A percentile compares a stretch with the other conserved stretches of the same genome.
These are phyloP conservation scores for Pseudodiploospora longispora DNA, from an alignment of 2,329 filamentous ascomycete genomes.

Conservation along the genomic window DNA sequence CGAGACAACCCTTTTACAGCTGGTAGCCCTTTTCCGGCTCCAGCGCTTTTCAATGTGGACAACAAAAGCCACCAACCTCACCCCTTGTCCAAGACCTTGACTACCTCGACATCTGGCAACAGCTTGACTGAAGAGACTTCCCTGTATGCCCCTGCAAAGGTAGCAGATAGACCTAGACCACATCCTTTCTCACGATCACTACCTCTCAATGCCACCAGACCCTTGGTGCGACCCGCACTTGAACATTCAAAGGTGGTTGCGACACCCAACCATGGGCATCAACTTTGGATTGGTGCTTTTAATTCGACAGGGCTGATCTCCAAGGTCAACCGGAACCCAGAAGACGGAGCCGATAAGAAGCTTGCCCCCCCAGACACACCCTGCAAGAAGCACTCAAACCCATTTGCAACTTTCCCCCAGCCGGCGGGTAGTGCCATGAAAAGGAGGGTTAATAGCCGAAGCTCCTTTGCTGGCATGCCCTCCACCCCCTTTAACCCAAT, in stretches of 20 bases:
- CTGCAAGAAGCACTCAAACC: slow-evolving; percentile 74
- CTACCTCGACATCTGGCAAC: slow-evolving; percentile 76
- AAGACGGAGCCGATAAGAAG: slow-evolving; percentile 55
- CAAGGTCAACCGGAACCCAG: slow-evolving; percentile 80
- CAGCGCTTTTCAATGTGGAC: slow-evolving; percentile 44
- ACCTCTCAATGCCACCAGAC: slow-evolving; percentile 30
- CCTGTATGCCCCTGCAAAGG: slow-evolving; percentile 21
- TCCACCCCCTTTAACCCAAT: slow-evolving; percentile 71
- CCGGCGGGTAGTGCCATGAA: slow-evolving; percentile 54
- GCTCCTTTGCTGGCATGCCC: slow-evolving; percentile 65
- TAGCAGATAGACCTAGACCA: slow-evolving; percentile 18
- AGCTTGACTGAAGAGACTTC: slow-evolving; percentile 64
- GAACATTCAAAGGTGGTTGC: slow-evolving; percentile 23
- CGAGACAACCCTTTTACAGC: slow-evolving; percentile 58
- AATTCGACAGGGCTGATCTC: slow-evolving; percentile 92
- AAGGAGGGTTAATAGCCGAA: slow-evolving; percentile 52
- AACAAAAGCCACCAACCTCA: slow-evolving; percentile 53
- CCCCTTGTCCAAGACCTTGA: slow-evolving; percentile 78
- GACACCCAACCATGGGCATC: slow-evolving; percentile 42
- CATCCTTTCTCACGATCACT: slow-evolving; percentile 31
- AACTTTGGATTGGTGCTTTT: slow-evolving; percentile 74
- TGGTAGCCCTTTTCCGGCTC: slow-evolving; percentile 42
- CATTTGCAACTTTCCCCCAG: slow-evolving; percentile 59
- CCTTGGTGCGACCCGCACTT: slow-evolving; percentile 19
- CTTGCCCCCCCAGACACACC: slow-evolving; percentile 85